Conservation (phyloP, 495 filamentous ascomycete species). For the Lentithecium fluviatile region DNA sequence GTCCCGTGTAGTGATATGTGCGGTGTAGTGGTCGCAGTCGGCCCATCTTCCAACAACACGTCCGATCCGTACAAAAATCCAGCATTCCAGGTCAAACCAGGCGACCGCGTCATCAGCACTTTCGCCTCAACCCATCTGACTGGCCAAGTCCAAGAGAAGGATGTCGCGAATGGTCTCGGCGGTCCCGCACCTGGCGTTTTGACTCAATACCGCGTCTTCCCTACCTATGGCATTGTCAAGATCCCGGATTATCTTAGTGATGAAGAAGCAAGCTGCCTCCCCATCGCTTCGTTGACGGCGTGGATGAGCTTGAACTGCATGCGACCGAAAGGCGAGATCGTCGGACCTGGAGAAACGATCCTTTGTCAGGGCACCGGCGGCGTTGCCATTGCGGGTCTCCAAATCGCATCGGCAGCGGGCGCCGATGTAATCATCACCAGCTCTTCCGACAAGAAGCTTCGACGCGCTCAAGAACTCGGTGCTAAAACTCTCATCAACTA, state of each 20-base stretch:
- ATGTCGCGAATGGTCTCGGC: constrained; percentile 41
- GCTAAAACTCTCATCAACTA: constrained; percentile 52
- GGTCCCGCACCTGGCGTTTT: constrained; percentile 45
- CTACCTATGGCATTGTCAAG: constrained; percentile 42
- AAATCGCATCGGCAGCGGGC: constrained; percentile 44
- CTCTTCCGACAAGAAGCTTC: constrained; percentile 49
- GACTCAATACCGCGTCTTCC: constrained; percentile 48
- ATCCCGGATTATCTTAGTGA: constrained; percentile 45
- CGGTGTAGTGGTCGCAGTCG: constrained; percentile 42
- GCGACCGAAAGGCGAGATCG: constrained; percentile 44
- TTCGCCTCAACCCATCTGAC: constrained; percentile 48
- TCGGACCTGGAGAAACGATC: constrained; percentile 38
- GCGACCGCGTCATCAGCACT: constrained; percentile 48
- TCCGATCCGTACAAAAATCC: constrained; percentile 17
- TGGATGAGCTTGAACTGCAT: constrained; percentile 51
- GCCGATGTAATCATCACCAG: constrained; percentile 49
- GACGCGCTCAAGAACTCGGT: constrained; percentile 45
- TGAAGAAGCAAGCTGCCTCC: constrained; percentile 48
- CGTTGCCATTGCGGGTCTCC: constrained; percentile 43
- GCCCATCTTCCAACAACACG: constrained; percentile 18
- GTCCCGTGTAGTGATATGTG: constrained; percentile 51
- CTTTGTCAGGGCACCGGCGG: constrained; percentile 51
- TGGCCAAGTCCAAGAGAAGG: constrained; percentile 41
- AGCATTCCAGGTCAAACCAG: constrained; percentile 35
- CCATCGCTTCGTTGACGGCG: constrained; percentile 49